phyloP scores from a whole-genome alignment of 1,284 basidiomycete species.

The Xanthoconium separans region DNA sequence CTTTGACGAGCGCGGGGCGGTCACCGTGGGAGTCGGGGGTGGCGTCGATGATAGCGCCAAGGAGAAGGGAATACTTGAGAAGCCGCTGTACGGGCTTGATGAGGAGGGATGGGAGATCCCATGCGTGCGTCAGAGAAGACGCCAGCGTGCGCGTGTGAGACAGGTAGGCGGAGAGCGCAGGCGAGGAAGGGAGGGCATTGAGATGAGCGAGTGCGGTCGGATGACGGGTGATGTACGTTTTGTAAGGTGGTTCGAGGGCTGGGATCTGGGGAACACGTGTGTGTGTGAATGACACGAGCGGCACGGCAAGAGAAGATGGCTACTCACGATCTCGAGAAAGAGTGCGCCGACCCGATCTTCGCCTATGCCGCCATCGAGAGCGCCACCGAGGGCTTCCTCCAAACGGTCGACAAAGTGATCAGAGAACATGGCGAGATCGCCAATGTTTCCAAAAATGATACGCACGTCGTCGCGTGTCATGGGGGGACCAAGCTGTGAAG shows the following conservation, averaged over 20 bases:
- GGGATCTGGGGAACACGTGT: slow-evolving; percentile 55
- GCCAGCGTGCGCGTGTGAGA: slow-evolving; percentile 67
- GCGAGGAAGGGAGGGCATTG: slow-evolving; percentile 52
- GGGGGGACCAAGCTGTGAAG: slow-evolving; percentile 46
- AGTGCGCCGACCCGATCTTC: slow-evolving; percentile 76
- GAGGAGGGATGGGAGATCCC: slow-evolving; percentile 91
- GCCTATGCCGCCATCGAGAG: slow-evolving; percentile 47
- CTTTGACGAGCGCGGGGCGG: slow-evolving; percentile 47
- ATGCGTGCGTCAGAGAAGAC: slow-evolving; percentile 79
- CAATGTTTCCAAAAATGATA: slow-evolving; percentile 69
- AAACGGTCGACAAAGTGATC: slow-evolving; percentile 53
- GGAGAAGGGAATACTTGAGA: slow-evolving; percentile 88
- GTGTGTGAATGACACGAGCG: neutral
- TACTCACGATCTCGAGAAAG: slow-evolving; percentile 69
- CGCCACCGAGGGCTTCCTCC: slow-evolving; percentile 46
- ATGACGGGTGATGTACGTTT: slow-evolving; percentile 86
- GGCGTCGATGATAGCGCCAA: slow-evolving; percentile 75
- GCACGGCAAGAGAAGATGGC: slow-evolving; percentile 2
- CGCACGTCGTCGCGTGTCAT: slow-evolving; percentile 69
- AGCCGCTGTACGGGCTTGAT: slow-evolving; percentile 93
- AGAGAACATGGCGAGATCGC: slow-evolving; percentile 64
- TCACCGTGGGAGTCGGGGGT: slow-evolving; percentile 80
- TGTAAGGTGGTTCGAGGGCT: slow-evolving; percentile 76
- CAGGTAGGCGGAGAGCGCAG: slow-evolving; percentile 55
- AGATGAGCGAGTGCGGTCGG: slow-evolving; percentile 74